These are phyloP conservation scores for Aspergillus avenaceus DNA, from an alignment of 495 filamentous ascomycete genomes.

Conservation along the genomic window DNA sequence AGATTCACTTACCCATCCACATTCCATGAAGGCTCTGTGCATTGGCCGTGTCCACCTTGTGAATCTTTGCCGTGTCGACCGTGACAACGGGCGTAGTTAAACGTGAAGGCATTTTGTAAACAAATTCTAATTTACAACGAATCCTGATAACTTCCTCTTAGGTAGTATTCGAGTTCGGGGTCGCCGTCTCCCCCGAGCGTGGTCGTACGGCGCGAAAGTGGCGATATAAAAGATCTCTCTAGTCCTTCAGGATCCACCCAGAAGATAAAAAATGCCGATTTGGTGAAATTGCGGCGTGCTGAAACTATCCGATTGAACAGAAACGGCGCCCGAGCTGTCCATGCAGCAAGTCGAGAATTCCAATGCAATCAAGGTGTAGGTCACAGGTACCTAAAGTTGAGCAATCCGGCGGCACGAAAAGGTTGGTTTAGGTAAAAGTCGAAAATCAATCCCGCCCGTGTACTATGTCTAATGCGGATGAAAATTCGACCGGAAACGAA, in stretches of 20 bases:
- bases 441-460: no score
- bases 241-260: slow-evolving; percentile 11
- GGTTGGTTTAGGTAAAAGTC: no score
- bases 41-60: slow-evolving; percentile 90
- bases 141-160: slow-evolving; percentile 2
- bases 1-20: slow-evolving; percentile 78
- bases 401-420: no score
- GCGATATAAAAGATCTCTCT: slow-evolving; percentile 19
- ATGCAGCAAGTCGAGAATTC: slow-evolving; percentile 7
- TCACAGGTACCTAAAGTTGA: neutral
- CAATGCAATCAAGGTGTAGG: neutral
- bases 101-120: slow-evolving; percentile 52
- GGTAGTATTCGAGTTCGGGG: slow-evolving; percentile 35
- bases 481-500: slow-evolving; percentile 8
- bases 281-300: slow-evolving; percentile 8
- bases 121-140: slow-evolving; percentile 10
- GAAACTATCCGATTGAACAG: slow-evolving; percentile 20
- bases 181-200: slow-evolving; percentile 51
- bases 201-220: slow-evolving; percentile 46
- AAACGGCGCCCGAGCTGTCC: slow-evolving; percentile 19
- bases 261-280: slow-evolving; percentile 16
- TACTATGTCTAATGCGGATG: neutral
- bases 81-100: slow-evolving; percentile 71
- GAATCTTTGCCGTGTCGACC: slow-evolving; percentile 80
- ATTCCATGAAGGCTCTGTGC: slow-evolving; percentile 93